Base-by-base conservation (phyloP, 306 rosid genomes). In the Potentilla sterilis region DNA sequence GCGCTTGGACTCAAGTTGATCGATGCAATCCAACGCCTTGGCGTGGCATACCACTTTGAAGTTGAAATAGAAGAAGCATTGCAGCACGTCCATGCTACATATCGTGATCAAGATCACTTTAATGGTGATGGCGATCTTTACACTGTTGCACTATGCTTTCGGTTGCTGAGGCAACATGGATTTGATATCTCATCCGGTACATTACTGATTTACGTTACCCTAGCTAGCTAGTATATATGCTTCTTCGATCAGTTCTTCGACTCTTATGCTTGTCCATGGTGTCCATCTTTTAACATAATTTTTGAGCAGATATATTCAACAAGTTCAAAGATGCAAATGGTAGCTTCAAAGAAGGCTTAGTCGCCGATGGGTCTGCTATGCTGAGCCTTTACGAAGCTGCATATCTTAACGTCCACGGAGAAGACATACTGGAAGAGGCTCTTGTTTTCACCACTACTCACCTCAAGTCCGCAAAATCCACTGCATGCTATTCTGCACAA, bases 21-120 rank as follows among this genome's bases (percentile, higher is more conserved):
- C 1, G 63, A 81, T 21, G 55, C 69, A 9, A 2, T 86, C 6
- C 83, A 86, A 44, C 84, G 81, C 1, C 72, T 16, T 22, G 80
- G 67, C 32, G 34, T 54, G 10, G 61, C 80, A 5, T 72, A 84
- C 38, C 86, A 87, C 54, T 84, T 82, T 58, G 83, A 87, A 49
- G 2, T 3, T 13, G 85, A 87, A 52, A 80, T 82, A 54, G 76
- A 79, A 5, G 40, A 75, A 41, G 28, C 79, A 28, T 32, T 84
- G 63, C 66, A 70, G 22, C 57, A 77, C 1, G 67, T 79, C 44
- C 38, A 81, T 24, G 37, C 52, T 0, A 67, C 15, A 19, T 37
- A 22, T 9, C 59, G 24, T 42, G 61, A 44, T 15, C 51, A 47
- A 1, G 61, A 54, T n/a, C 34, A 3, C 14, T 9, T 7, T 1